These are phyloP conservation scores for Avena eriantha DNA, from an alignment of 176 grass and related monocot genomes.

Conservation along the genomic window DNA sequence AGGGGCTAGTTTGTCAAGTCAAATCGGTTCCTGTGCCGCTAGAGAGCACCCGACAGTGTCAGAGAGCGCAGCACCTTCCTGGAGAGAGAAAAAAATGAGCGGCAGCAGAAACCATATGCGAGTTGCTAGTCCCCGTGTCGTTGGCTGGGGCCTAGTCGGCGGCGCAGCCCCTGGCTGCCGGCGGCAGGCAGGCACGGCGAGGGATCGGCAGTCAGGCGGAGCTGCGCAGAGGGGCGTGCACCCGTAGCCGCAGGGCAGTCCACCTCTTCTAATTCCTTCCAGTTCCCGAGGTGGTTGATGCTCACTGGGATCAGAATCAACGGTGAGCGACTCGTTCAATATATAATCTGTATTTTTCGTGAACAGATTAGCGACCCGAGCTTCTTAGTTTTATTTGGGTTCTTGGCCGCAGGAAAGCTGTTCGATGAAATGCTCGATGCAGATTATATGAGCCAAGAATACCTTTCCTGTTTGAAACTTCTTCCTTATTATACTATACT, in stretches of 20 bases:
- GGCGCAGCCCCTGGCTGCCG: not conserved
- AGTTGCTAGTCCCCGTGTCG: not conserved
- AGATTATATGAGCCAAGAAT: not conserved
- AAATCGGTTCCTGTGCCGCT: too few species aligned
- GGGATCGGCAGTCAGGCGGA: too few species aligned
- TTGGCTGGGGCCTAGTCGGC: constrained; percentile 41
- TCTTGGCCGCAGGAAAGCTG: not conserved
- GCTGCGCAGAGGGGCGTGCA: not conserved
- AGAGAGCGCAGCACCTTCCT: too few species aligned
- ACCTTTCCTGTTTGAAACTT: not conserved
- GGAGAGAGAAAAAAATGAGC: not conserved
- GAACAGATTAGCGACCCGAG: too few species aligned
- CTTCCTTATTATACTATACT: not conserved
- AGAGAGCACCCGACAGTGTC: too few species aligned
- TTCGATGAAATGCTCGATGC: not conserved
- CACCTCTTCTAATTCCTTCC: not conserved
- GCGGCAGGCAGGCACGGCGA: not conserved
- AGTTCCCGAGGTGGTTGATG: not conserved
- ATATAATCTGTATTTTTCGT: too few species aligned
- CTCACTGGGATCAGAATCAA: not conserved
- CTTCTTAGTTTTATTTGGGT: not conserved
- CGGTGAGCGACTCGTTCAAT: not conserved
- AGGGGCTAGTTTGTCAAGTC: too few species aligned
- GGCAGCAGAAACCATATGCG: constrained; percentile 33
- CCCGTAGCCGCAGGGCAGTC: not conserved